Evolutionary conservation across 495 filamentous ascomycete genomes (phyloP), one percentile per base, ranked within the genome.

Genomic region (Lasiosphaeris hirsuta): DNA sequence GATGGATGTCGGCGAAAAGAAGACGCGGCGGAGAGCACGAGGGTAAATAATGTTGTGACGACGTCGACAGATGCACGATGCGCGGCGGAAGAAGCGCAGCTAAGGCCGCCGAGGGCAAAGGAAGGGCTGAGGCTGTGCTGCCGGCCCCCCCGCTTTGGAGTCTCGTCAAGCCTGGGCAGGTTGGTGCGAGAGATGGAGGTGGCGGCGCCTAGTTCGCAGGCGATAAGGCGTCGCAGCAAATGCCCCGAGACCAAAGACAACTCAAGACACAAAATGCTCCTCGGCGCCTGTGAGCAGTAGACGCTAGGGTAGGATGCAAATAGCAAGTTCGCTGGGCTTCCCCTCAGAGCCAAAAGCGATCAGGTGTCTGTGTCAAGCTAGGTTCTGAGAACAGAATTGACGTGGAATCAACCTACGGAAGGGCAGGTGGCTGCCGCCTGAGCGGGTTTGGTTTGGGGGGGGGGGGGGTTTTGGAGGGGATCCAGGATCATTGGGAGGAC

Each of bases 121-220:
- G 50, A 62, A 47, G 58, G 51, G 59, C 42, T 68, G 67, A 66
- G 67, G 67, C 67, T 70, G 67, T 70, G 67, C 67, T 68, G 59
- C 43, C 36, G 50, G 43, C 30, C 51, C 36, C 60, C 60, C 60
- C 60, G 60, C 60, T 63, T 59, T 63, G 60, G 44, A 47, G 42
- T 50, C 11, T 49, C 13, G 48, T 51, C 55, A 34, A 33, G 48
- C 33, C 43, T 59, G 42, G 56, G 43, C 56, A 13, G 57, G 56
- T 42, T n/a, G 23, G 36, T 11, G 36, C n/a, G 18, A 43, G 51
- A 38, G 47, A 51, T 58, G 54, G 34, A 39, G 56, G 47, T 39
- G 47, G 35, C 34, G 37, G 40, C 39, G 14, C 39, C 18, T 43
- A 51, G 41, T 19, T n/a, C 40, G 36, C 11, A 11, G 35, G 34